Base-by-base conservation (phyloP, 2,329 filamentous ascomycete species). In the Mycogone perniciosa region DNA sequence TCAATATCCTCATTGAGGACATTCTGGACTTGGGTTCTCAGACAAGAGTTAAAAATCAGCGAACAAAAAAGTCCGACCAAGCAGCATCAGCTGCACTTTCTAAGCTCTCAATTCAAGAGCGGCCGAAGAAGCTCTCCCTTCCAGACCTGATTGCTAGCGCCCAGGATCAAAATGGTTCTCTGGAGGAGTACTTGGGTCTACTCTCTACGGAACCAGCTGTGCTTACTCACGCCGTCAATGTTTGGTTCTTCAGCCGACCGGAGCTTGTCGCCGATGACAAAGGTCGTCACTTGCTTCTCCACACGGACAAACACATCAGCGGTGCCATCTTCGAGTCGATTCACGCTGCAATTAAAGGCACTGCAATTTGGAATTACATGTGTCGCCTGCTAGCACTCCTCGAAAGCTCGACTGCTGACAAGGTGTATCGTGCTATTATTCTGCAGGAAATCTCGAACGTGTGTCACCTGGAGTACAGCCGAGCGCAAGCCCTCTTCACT, bases 381-480 rank as follows among this genome's bases (percentile, higher is more conserved):
- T 42, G 37, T 5, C 55, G 59, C 0, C 65, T 76, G 1, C 56
- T 77, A 1, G 54, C 64, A 4, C 54, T 68, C 1, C 62, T 75
- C 1, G 46, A 64, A 5, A 39, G 4, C 4, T 52, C 49, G 0
- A 11, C 34, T 0, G 57, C 62, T 34, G 56, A 63, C 20, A 73
- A 70, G 55, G 51, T 56, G 0, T 64, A 65, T 35, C 61, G 57
- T 5, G 56, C 55, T 1, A 62, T 69, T 1, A 47, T 77, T 7
- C 60, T 75, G 2, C 73, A 77, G 52, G 75, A 79, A 44, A 53
- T 77, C 0, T 65, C 68, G 29, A 76, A 76, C 43, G 48, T 73
- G 4, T 72, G 67, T 26, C 62, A 75, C n/a, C 51, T 74, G 0
- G 74, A 76, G 45, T 77, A 70, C 43, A 46, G 39, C 1, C 69